Base-by-base conservation (phyloP, 768 basidiomycete species). In the Psilocybe tampanensis region DNA sequence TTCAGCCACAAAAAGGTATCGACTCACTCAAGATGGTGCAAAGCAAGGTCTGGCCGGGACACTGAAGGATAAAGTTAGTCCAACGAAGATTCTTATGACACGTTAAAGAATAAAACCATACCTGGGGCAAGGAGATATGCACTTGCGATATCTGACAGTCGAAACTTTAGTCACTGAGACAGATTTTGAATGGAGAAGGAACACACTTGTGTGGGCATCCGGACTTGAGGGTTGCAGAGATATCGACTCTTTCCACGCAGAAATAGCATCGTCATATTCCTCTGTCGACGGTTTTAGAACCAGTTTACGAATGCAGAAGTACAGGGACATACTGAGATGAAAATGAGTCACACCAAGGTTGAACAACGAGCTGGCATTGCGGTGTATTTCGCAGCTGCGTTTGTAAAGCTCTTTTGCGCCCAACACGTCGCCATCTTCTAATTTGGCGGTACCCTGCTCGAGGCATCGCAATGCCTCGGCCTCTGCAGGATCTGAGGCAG, bases 301-400 rank as follows among this genome's bases (percentile, higher is more conserved):
- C 41, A 11, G 17, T 58, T 21, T 11, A 41, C 52, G 79, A 4
- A 44, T 51, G 22, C 15, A 44, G 23, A 44, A 49, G 34, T 36
- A 43, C 23, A 22, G 17, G 23, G 44, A 54, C 86, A 56, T 68
- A 94, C 92, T 93, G 47, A 94, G 82, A 70, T 94, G 92, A 70
- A 94, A 94, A 66, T 92, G 87, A 3, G 93, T 92, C 26, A 94
- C 93, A 42, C 93, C 92, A 13, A 94, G 80, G 68, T 94, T 94
- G 73, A 94, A 94, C 36, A 94, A 80, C 12, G 89, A 86, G 69
- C 88, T 90, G 9, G 91, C 89, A 53, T 81, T 90, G 56, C 86
- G 83, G 68, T 88, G 87, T 55, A 94, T 90, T 66, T 92, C 86
- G 24, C 86, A 82, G 65, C 91, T 92, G 62, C 91, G 84, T 70